Base-by-base conservation (phyloP, 352 stramenopile species). In the Phytophthora pseudosyringae region DNA sequence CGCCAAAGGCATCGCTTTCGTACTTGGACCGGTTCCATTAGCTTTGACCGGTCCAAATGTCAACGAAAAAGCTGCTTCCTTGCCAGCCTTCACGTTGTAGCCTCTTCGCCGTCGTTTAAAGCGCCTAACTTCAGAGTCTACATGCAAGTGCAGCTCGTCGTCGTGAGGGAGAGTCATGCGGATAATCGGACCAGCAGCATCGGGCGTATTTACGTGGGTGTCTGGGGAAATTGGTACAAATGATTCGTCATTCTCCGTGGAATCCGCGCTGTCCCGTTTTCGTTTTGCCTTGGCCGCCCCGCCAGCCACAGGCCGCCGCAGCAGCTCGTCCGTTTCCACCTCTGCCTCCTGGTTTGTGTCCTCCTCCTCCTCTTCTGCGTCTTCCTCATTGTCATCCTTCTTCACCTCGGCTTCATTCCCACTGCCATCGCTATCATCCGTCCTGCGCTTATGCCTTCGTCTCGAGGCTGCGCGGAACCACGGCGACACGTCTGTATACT, bases 131-230 rank as follows among this genome's bases (percentile, higher is more conserved):
- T 88, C 62, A 16, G 62, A 55, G 38, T 85, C 78, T 13, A 74
- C 63, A 15, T 77, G 78, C 26, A 86, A 53, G 10, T 70, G 40
- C n/a, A 66, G 8, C 4, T 80, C 47, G 4, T 67, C 43, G 12
- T 90, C 82, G 13, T 80, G 73, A 0, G 83, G 83, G 43, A 91
- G 87, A 18, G 80, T 89, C 71, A 90, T 86, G 4, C 58, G 64
- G 11, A 89, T 66, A 26, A 88, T 79, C 0, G 79, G 70, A 3
- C 73, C 73, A 2, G 45, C 55, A 16, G 73, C 74, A 28, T 88
- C 64, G 0, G 83, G 83, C 4, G 73, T 81, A 72, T 94, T 94
- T 16, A 91, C 70, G 58, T 91, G 83, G 0, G 80, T 85, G 56
- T 94, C 83, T 0, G 85, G 85, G 1, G 85, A 91, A 8, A 78